Percentiles rank a stretch among this genome's conserved stretches.
Conservation (phyloP, 257 asterid species). For the Solanum infundibuliforme region DNA sequence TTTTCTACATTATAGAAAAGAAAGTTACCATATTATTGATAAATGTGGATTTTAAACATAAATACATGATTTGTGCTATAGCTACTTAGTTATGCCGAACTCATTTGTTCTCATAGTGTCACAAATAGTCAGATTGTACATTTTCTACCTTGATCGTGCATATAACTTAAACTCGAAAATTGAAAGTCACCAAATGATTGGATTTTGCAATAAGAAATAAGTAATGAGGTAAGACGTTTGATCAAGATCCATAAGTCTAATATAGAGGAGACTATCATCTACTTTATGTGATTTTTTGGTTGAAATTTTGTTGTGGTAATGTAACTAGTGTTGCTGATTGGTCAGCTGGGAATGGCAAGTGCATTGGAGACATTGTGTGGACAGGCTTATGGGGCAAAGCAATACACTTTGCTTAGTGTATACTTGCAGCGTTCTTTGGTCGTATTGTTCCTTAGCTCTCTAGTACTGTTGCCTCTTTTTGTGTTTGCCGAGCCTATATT, state of each 20-base stretch:
- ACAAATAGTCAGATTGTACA: background rate
- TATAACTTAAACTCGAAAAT: background rate
- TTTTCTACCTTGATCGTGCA: background rate
- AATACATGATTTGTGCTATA: background rate
- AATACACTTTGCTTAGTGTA: slow-evolving; percentile 36
- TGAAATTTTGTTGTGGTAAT: background rate
- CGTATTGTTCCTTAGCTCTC: slow-evolving; percentile 35
- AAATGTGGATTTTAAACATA: background rate
- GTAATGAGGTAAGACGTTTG: background rate
- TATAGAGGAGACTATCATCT: background rate
- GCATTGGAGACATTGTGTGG: slow-evolving; percentile 59
- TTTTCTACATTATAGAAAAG: background rate
- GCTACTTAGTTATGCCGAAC: background rate
- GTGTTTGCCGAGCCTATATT: slow-evolving; percentile 30
- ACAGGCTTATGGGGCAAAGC: slow-evolving; percentile 50
- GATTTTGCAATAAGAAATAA: background rate
- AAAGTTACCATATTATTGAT: background rate
- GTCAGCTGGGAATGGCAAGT: slow-evolving; percentile 62
- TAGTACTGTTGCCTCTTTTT: slow-evolving; percentile 35
- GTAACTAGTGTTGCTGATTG: background rate
- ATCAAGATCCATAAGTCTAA: background rate
- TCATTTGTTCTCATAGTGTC: background rate
- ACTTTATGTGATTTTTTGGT: background rate
- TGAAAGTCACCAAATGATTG: background rate
- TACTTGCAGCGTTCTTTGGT: slow-evolving; percentile 53